phyloP scores from a whole-genome alignment of 2,329 filamentous ascomycete genomes.

The Thelonectria blattea region DNA sequence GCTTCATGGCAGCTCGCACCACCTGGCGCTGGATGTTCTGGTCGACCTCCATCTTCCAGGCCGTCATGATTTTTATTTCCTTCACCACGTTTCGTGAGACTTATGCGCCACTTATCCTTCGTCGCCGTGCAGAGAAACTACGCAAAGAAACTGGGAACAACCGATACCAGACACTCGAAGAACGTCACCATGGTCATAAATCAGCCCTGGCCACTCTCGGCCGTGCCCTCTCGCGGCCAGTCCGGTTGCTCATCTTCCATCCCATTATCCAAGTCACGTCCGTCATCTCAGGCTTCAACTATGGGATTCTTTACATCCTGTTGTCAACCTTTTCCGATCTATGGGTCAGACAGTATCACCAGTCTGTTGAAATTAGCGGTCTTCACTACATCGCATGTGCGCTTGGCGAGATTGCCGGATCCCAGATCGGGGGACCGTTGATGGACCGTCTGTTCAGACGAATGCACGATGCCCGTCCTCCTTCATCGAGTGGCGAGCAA shows the following conservation, averaged over 20 bases:
- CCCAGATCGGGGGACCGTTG: conserved; percentile 52
- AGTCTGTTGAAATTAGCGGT: conserved; percentile 63
- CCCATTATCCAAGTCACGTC: conserved; percentile 65
- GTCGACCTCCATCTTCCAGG: conserved; percentile 51
- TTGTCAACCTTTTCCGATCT: conserved; percentile 66
- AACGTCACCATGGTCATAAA: conserved; percentile 43
- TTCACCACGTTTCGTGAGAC: conserved; percentile 47
- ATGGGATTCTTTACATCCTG: conserved; percentile 68
- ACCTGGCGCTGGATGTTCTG: conserved; percentile 56
- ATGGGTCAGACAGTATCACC: conserved; percentile 61
- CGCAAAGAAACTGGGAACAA: conserved; percentile 41
- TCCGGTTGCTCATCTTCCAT: conserved; percentile 62
- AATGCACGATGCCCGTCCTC: conserved; percentile 25
- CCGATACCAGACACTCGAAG: conserved; percentile 44
- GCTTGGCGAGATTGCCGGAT: conserved; percentile 65
- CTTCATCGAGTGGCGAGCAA: conserved; percentile 2
- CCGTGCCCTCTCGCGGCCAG: conserved; percentile 57
- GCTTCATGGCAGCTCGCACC: conserved; percentile 44
- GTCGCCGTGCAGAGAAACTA: conserved; percentile 40
- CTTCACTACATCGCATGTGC: conserved; percentile 70
- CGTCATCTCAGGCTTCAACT: conserved; percentile 62
- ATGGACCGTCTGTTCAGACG: conserved; percentile 48
- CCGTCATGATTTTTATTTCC: conserved; percentile 42
- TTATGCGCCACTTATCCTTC: conserved; percentile 45
- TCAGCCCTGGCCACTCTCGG: conserved; percentile 35